Evolutionary conservation across 495 filamentous ascomycete genomes (phyloP).

Genomic region (Annulohypoxylon bovei): DNA sequence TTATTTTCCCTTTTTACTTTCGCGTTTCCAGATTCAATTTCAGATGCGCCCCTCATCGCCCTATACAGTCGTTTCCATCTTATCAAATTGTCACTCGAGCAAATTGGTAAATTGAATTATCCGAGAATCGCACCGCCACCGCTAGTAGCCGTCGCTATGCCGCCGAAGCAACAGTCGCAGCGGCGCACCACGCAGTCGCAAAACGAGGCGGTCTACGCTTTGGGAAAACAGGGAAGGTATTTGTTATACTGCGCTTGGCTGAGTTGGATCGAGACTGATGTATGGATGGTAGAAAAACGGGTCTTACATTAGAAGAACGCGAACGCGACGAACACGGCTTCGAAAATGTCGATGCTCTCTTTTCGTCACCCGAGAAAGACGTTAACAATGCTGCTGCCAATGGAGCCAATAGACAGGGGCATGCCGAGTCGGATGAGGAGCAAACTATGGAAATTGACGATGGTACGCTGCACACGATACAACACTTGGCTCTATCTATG

Average conservation of each 20-base stretch:
- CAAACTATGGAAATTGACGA: conserved; percentile 50
- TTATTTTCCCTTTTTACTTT: conserved; percentile 9
- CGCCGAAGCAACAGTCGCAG: conserved; percentile 46
- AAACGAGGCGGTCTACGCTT: conserved; percentile 57
- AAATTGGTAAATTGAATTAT: conserved; percentile 18
- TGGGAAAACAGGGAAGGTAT: conserved; percentile 62
- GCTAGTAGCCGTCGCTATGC: conserved; percentile 20
- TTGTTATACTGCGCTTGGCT: conserved; percentile 11
- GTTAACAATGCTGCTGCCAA: conserved; percentile 43
- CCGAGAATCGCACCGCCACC: not conserved
- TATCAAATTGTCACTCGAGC: not conserved
- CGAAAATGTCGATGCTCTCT: conserved; percentile 83
- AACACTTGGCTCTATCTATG: not conserved
- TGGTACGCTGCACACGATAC: conserved; percentile 29
- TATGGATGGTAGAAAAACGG: conserved; percentile 70
- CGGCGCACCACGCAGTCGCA: conserved; percentile 52
- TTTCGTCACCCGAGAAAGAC: conserved; percentile 83
- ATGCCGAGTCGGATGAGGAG: conserved; percentile 41
- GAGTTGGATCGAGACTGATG: conserved; percentile 8
- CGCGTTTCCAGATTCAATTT: conserved; percentile 3
- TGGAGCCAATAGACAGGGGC: conserved; percentile 42
- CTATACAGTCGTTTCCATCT: not conserved
- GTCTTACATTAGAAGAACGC: conserved; percentile 82
- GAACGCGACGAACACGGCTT: conserved; percentile 91
- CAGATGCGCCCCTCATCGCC: conserved; percentile 5